Base-by-base conservation (phyloP, 1,139 yeast species). In the Blastobotrys capitulatus region DNA sequence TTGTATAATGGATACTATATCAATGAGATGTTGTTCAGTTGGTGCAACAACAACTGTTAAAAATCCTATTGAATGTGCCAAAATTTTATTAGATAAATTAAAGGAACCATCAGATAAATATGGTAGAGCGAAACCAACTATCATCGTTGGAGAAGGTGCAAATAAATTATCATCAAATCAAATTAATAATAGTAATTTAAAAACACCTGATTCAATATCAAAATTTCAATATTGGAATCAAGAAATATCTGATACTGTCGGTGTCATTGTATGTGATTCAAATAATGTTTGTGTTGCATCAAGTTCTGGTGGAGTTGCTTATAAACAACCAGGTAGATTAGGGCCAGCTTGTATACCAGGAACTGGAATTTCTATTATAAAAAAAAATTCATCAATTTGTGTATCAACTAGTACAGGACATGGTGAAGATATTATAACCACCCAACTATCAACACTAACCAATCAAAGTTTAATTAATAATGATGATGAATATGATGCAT, bases 291-390 rank as follows among this genome's bases (percentile, higher is more conserved):
- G 65, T 6, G 68, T 63, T 1, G 67, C 63, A 8, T 58, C 72
- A 1, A 65, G 72, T 51, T 70, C 75, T 0, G 75, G 76, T 2
- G 75, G 75, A 0, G 56, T 64, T 1, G 52, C 67, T 7, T 56
- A 65, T 53, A 70, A 70, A 49, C 57, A 49, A 5, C 61, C 68
- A 0, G 75, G 75, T 12, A 47, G 75, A 26, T 51, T 71, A 1
- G 75, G 75, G 1, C 73, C 74, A 0, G 75, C 74, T 1, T 73
- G 71, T 1, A 44, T 68, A 1, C 50, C 65, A 2, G 70, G 71
- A 0, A 57, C 67, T 12, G 73, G 71, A 1, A 54, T 60, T 13
- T 54, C 56, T 37, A 47, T 61, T 2, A 35, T 19, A 18, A 32
- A 16, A 18, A 19, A n/a, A 29, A 4, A 27, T n/a, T 27, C 8